Percentiles rank a stretch among this genome's conserved stretches.
These are phyloP conservation scores for Anethum foeniculum DNA, from an alignment of 140 eudicot genomes.

Conservation along the genomic window DNA sequence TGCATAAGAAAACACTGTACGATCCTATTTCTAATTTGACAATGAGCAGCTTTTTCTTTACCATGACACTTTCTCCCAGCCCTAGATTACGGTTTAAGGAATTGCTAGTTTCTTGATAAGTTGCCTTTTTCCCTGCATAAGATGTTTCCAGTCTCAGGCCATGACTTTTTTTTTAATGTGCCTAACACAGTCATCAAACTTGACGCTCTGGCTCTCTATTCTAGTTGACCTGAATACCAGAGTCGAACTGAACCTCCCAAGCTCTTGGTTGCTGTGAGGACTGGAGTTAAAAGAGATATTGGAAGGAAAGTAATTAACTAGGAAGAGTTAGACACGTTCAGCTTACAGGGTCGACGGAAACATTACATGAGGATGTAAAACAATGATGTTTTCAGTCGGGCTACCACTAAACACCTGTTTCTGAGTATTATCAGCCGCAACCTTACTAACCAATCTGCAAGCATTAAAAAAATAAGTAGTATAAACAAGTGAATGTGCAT, in stretches of 20 bases:
- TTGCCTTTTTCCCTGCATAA: constrained; percentile 11
- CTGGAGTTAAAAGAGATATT: not conserved
- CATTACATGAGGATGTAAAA: constrained; percentile 64
- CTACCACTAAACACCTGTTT: constrained; percentile 72
- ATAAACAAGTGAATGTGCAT: not conserved
- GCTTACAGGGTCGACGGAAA: constrained; percentile 67
- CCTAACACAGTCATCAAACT: constrained; percentile 12
- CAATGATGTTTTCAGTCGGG: constrained; percentile 42
- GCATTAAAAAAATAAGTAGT: not conserved
- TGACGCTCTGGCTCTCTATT: constrained; percentile 10
- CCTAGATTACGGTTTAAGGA: too few species aligned
- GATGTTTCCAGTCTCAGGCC: constrained; percentile 20
- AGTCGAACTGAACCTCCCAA: constrained; percentile 67
- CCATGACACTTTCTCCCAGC: not conserved
- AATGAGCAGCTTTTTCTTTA: not conserved
- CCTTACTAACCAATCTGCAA: constrained; percentile 74
- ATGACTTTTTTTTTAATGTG: constrained; percentile 2
- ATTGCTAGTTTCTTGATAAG: constrained; percentile 18
- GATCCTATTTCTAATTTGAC: not conserved
- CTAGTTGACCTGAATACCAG: constrained; percentile 54
- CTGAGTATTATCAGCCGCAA: constrained; percentile 78
- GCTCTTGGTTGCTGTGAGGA: constrained; percentile 66
- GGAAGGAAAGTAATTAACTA: not conserved
- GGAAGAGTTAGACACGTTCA: too few species aligned
- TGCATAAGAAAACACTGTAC: not conserved